Evolutionary conservation across 345 rosid species (phyloP).

Genomic region (Corchorus capsularis): DNA sequence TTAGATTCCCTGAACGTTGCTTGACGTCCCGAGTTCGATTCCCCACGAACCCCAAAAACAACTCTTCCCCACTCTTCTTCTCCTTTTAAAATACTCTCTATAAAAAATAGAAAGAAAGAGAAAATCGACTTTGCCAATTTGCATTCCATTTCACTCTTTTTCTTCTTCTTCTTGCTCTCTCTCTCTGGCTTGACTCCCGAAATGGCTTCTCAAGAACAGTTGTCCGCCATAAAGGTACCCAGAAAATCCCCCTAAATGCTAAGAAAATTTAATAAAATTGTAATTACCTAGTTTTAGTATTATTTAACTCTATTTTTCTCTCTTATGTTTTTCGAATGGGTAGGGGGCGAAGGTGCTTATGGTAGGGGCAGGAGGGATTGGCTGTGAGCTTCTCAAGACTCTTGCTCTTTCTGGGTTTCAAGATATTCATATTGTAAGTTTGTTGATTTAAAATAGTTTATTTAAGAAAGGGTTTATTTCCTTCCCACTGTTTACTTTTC

Average conservation of each 20-base stretch:
- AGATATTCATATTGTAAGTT: conserved; percentile 92
- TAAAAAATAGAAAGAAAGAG: not conserved
- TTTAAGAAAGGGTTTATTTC: not conserved
- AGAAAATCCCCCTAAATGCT: not conserved
- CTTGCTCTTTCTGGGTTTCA: conserved; percentile 91
- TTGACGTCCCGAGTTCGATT: conserved; percentile 46
- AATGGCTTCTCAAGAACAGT: conserved; percentile 59
- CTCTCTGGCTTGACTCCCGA: conserved; percentile 4
- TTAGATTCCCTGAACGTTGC: conserved; percentile 9
- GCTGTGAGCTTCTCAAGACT: conserved; percentile 96
- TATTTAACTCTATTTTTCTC: not conserved
- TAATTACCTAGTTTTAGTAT: not conserved
- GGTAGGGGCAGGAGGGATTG: conserved; percentile 99
- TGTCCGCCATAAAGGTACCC: conserved; percentile 60
- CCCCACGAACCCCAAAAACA: conserved; percentile 3
- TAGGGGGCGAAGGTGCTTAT: conserved; percentile 95
- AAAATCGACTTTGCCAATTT: not conserved
- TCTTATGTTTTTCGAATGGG: conserved; percentile 20
- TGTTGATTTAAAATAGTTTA: not conserved
- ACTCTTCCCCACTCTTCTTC: not conserved
- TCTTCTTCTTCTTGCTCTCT: conserved; percentile 22
- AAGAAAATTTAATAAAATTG: not conserved
- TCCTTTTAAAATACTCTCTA: not conserved
- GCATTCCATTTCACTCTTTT: conserved; percentile 18
- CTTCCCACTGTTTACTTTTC: not conserved